Evolutionary conservation across 2,329 filamentous ascomycete species (phyloP).

Genomic region (Trichoderma sp.): DNA sequence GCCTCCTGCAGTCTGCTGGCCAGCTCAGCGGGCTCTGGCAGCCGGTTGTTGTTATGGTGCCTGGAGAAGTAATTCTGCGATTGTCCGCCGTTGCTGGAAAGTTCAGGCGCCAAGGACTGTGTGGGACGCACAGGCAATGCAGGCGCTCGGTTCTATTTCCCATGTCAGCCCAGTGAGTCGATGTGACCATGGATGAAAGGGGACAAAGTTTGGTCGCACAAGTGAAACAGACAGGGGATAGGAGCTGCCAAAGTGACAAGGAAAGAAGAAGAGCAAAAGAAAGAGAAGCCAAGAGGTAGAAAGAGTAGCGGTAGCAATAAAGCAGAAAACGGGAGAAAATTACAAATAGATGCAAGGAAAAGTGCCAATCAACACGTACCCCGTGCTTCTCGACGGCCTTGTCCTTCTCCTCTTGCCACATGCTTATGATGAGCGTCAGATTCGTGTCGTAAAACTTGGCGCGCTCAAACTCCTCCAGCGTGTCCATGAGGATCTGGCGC

Average conservation of each 20-base stretch:
- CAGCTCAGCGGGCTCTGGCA: constrained; percentile 76
- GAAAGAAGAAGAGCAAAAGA: not conserved
- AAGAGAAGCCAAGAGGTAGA: not conserved
- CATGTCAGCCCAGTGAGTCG: not conserved
- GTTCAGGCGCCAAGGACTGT: constrained; percentile 25
- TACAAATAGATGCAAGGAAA: not conserved
- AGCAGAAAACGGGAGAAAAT: not conserved
- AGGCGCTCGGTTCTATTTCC: constrained; percentile 33
- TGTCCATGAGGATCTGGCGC: constrained; percentile 85
- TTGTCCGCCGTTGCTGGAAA: constrained; percentile 42
- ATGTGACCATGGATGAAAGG: not conserved
- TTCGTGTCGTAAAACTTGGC: constrained; percentile 76
- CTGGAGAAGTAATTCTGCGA: constrained; percentile 63
- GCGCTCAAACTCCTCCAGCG: constrained; percentile 74
- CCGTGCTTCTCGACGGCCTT: constrained; percentile 59
- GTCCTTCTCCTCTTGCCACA: constrained; percentile 90
- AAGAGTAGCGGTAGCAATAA: not conserved
- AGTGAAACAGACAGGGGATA: not conserved
- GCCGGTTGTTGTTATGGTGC: constrained; percentile 50
- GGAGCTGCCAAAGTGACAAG: not conserved
- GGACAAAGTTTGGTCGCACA: not conserved
- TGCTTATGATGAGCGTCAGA: constrained; percentile 69
- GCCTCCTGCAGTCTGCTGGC: constrained; percentile 86
- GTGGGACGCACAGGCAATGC: constrained; percentile 30
- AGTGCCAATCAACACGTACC: constrained; percentile 44